Evolutionary conservation across 495 filamentous ascomycete genomes (phyloP).

Genomic region (Tuber aestivum): DNA sequence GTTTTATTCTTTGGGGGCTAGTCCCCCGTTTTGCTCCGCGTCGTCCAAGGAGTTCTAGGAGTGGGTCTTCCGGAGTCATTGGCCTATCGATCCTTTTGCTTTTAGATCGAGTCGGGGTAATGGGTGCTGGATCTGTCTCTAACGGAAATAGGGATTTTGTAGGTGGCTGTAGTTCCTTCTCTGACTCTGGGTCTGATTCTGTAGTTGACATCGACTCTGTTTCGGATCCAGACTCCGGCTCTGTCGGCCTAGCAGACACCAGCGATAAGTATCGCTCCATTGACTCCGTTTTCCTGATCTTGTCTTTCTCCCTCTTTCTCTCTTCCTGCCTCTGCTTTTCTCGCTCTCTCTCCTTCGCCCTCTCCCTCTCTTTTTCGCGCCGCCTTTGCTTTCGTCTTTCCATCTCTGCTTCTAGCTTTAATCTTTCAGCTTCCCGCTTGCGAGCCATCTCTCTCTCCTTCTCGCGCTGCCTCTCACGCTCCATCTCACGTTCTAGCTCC

Average conservation of each 20-base stretch:
- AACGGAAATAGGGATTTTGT: not conserved
- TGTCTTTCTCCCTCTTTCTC: constrained; percentile 32
- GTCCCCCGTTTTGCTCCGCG: constrained; percentile 31
- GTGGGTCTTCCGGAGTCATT: constrained; percentile 32
- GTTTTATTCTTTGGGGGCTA: constrained; percentile 20
- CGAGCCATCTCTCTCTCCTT: constrained; percentile 35
- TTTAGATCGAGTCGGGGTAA: constrained; percentile 16
- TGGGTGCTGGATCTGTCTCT: not conserved
- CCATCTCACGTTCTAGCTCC: constrained; percentile 31
- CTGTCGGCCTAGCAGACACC: constrained; percentile 11
- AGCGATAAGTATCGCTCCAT: constrained; percentile 25
- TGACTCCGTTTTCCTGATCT: constrained; percentile 27
- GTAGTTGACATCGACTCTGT: constrained; percentile 19
- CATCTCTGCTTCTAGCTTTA: constrained; percentile 31
- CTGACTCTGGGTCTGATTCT: constrained; percentile 26
- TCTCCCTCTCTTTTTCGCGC: constrained; percentile 33
- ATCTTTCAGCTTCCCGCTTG: constrained; percentile 30
- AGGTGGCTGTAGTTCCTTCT: not conserved
- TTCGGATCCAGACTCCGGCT: constrained; percentile 23
- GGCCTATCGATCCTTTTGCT: constrained; percentile 13
- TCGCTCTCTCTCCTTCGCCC: constrained; percentile 30
- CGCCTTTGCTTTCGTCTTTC: constrained; percentile 30
- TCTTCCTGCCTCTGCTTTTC: constrained; percentile 37
- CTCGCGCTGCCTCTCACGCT: constrained; percentile 30
- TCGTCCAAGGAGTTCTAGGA: constrained; percentile 26